A percentile compares a stretch with the other conserved stretches of the same genome.
Conservation (phyloP, 1,139 yeast genomes). For the Candida sanyaensis region DNA sequence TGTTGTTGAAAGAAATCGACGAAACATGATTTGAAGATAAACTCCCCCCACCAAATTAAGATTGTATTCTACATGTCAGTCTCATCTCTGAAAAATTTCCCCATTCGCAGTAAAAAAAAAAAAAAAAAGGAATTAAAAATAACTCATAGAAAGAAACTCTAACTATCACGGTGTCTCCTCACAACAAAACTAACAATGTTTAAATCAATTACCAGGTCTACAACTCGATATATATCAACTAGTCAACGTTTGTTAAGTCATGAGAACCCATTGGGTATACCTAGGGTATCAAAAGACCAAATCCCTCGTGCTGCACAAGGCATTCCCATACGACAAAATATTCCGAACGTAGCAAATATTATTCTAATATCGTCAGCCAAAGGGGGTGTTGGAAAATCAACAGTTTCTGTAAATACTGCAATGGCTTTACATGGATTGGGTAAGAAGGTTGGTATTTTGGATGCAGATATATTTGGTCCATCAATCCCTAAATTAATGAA, state of each 20-base stretch:
- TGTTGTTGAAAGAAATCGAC: slow-evolving; percentile 1
- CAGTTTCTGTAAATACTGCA: slow-evolving; percentile 67
- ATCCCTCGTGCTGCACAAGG: slow-evolving; percentile 47
- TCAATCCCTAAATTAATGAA: slow-evolving; percentile 72
- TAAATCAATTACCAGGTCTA: background rate
- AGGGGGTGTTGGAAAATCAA: slow-evolving; percentile 72
- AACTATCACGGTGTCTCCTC: background rate
- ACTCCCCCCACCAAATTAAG: too few species aligned
- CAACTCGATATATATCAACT: slow-evolving; percentile 4
- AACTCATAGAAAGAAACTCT: too few species aligned
- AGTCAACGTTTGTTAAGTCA: slow-evolving; percentile 15
- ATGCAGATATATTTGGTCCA: slow-evolving; percentile 86
- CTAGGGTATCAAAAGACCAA: slow-evolving; percentile 28
- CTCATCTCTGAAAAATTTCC: slow-evolving; percentile 1
- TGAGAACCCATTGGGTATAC: slow-evolving; percentile 54
- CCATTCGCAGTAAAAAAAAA: background rate
- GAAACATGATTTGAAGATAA: background rate
- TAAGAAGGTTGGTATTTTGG: slow-evolving; percentile 66
- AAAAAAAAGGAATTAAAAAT: too few species aligned
- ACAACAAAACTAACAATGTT: background rate
- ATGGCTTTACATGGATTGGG: slow-evolving; percentile 58
- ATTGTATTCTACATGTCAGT: background rate
- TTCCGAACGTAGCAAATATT: slow-evolving; percentile 63
- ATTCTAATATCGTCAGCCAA: slow-evolving; percentile 77
- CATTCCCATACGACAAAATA: slow-evolving; percentile 53